Percentiles rank a stretch among this genome's conserved stretches.
phyloP scores from a whole-genome alignment of 495 filamentous ascomycete species.

The Xylaria flabelliformis region DNA sequence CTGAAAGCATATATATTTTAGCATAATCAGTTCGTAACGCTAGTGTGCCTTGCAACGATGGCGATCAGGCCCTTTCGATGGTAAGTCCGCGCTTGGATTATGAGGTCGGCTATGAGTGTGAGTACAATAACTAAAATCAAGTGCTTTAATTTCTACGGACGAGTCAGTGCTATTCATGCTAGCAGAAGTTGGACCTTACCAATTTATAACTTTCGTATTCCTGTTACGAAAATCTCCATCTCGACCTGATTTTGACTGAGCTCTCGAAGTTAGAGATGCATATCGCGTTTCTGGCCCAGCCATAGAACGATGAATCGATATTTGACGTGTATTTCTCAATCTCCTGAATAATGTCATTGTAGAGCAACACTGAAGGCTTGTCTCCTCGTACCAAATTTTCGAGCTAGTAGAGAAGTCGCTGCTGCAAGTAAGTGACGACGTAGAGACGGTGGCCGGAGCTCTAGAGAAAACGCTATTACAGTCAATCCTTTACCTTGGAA shows the following conservation, averaged over 20 bases:
- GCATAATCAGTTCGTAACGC: background rate
- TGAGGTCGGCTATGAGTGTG: background rate
- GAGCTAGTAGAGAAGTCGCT: conserved; percentile 52
- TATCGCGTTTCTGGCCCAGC: background rate
- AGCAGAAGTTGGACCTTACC: background rate
- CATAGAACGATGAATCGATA: background rate
- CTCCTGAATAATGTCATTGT: conserved; percentile 14
- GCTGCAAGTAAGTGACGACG: conserved; percentile 55
- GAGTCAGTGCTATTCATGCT: background rate
- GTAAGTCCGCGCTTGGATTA: background rate
- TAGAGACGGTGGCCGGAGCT: conserved; percentile 48
- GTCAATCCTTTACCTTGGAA: conserved; percentile 50
- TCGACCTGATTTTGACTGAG: background rate
- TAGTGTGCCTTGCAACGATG: background rate
- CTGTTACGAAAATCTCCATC: background rate
- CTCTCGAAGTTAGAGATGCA: background rate
- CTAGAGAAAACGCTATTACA: conserved; percentile 52
- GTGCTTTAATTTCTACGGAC: background rate
- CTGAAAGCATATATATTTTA: background rate
- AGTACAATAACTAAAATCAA: background rate
- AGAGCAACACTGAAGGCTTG: conserved; percentile 8
- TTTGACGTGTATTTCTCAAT: conserved; percentile 2
- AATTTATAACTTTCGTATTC: background rate
- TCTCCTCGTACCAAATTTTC: conserved; percentile 42
- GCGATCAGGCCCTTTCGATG: background rate